Evolutionary conservation across 805 yeast genomes (phyloP).

Genomic region (Candida tibetensis): DNA sequence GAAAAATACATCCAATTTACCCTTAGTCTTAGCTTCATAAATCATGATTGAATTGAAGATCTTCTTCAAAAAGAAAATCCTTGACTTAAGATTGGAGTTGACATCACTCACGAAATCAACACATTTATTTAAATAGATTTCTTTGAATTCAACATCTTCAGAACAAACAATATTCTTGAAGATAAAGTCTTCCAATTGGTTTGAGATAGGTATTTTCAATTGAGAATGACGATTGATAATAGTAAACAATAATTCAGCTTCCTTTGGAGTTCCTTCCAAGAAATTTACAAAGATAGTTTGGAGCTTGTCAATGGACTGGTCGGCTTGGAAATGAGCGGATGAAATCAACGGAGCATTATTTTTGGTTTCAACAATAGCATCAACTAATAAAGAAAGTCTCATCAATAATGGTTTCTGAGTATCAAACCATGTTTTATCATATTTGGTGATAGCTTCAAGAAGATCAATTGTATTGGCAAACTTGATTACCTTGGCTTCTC

Average conservation of each 20-base stretch:
- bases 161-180: slow-evolving; percentile 54
- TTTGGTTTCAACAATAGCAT: slow-evolving; percentile 43
- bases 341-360: slow-evolving; percentile 48
- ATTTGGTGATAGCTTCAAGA: slow-evolving; percentile 48
- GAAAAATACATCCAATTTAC: slow-evolving; percentile 48
- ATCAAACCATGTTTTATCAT: slow-evolving; percentile 40
- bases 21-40: slow-evolving; percentile 53
- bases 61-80: slow-evolving; percentile 53
- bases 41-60: slow-evolving; percentile 65
- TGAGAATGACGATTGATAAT: slow-evolving; percentile 37
- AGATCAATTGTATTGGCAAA: slow-evolving; percentile 74
- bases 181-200: slow-evolving; percentile 54
- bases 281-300: slow-evolving; percentile 41
- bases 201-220: slow-evolving; percentile 46
- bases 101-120: slow-evolving; percentile 48
- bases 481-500: slow-evolving; percentile 56
- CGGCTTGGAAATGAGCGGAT: slow-evolving; percentile 64
- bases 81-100: slow-evolving; percentile 48
- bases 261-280: slow-evolving; percentile 23
- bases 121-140: slow-evolving; percentile 49
- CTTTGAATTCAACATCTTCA: slow-evolving; percentile 44
- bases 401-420: slow-evolving; percentile 46
- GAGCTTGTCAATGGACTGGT: slow-evolving; percentile 62
- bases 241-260: slow-evolving; percentile 27
- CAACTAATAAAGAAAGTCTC: slow-evolving; percentile 41